Base-by-base conservation (phyloP, 306 rosid species). In the Corylus heterophylla region DNA sequence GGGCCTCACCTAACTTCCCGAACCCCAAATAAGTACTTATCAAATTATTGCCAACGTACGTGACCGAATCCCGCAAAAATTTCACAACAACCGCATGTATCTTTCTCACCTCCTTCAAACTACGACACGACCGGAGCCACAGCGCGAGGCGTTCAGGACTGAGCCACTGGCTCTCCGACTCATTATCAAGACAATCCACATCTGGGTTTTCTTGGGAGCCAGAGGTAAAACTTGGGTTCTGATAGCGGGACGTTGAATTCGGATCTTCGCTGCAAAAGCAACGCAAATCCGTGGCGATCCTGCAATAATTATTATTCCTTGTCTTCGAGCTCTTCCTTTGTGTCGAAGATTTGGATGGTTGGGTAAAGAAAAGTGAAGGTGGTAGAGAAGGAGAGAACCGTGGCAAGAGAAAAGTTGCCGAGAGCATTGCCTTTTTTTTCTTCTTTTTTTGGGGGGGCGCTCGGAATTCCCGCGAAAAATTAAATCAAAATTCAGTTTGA, bases 21-120 rank as follows among this genome's bases (percentile, higher is more conserved):
- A 91, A 79, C 52, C 85, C 85, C 73, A 90, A 64, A 69, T 92
- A 94, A 51, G 86, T 83, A 84, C 87, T 87, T 44, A 92, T 85
- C 91, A 94, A 89, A 82, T 94, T 94, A 74, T 94, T 94, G 35
- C 79, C 82, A 51, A 92, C 89, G 78, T 92, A 94, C 9, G 77
- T 84, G 58, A 44, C 85, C 2, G 88, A 78, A 47, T 71, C 78
- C 49, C 79, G 22, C 18, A 83, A 81, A 72, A 83, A 20, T 69
- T 85, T 91, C 87, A 88, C 79, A 73, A 83, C 52, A 71, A 89
- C 47, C 58, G 91, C 79, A 78, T 94, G 97, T 49, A 94, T 8
- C 73, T 83, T 88, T 77, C 89, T 84, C 59, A 87, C 86, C 52
- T 92, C 95, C 73, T 84, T 88, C 77, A 84, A 69, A 52, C 86